Percentiles rank a stretch among this genome's conserved stretches.
Evolutionary conservation across 352 stramenopile genomes (phyloP).

Genomic region (Blastocystis sp.): DNA sequence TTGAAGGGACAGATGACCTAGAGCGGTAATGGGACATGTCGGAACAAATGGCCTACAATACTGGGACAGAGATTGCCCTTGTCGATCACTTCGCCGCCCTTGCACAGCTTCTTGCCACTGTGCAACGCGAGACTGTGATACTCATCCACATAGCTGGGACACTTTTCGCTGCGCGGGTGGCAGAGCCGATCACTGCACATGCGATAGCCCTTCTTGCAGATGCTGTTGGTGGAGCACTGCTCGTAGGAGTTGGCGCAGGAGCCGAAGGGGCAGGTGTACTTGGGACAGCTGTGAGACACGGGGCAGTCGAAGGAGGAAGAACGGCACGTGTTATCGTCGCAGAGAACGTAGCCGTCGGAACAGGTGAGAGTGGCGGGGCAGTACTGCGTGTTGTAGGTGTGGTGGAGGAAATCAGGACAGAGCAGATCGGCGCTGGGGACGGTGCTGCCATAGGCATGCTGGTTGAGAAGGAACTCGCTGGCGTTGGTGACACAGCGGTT

Average conservation of each 20-base stretch:
- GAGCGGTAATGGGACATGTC: background rate
- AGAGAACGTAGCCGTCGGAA: conserved; percentile 20
- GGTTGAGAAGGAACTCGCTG: background rate
- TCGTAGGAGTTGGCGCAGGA: conserved; percentile 34
- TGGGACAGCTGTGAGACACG: conserved; percentile 12
- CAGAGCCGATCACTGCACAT: conserved; percentile 35
- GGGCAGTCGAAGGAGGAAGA: background rate
- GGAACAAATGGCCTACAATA: background rate
- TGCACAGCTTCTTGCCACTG: conserved; percentile 27
- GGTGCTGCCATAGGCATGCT: background rate
- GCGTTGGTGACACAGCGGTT: conserved; percentile 48
- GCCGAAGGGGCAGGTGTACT: conserved; percentile 40
- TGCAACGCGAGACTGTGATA: background rate
- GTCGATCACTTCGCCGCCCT: conserved; percentile 29
- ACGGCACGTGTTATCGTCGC: conserved; percentile 61
- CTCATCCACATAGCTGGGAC: conserved; percentile 24
- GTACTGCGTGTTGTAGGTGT: conserved; percentile 3
- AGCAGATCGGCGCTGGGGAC: background rate
- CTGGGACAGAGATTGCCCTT: conserved; percentile 29
- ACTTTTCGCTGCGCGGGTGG: background rate
- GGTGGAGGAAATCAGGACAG: conserved; percentile 55
- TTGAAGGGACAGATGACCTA: conserved; percentile 48
- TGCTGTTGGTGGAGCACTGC: conserved; percentile 23
- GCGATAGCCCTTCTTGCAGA: conserved; percentile 27
- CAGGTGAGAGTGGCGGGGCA: conserved; percentile 34